Evolutionary conservation across 352 stramenopile genomes (phyloP).

Genomic region (Phytophthora fragariae): DNA sequence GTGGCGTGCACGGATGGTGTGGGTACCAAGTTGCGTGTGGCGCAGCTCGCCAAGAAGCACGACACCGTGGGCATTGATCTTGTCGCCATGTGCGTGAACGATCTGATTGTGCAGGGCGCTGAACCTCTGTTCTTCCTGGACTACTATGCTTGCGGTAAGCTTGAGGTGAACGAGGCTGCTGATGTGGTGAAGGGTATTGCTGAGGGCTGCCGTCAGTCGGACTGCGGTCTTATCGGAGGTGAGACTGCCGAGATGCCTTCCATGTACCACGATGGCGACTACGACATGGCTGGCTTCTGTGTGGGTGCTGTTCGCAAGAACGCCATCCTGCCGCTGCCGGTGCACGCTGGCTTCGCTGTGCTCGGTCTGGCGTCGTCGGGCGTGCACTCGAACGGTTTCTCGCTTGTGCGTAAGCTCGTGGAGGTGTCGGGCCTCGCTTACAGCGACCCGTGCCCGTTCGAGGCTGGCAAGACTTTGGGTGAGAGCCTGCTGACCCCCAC

Average conservation of each 20-base stretch:
- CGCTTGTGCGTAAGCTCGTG: slow-evolving; percentile 97
- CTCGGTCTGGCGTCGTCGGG: slow-evolving; percentile 96
- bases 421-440: slow-evolving; percentile 90
- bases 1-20: slow-evolving; percentile 98
- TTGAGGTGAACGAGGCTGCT: slow-evolving; percentile 95
- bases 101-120: slow-evolving; percentile 98
- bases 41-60: slow-evolving; percentile 92
- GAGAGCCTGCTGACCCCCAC: slow-evolving; percentile 97
- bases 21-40: slow-evolving; percentile 97
- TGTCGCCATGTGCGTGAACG: slow-evolving; percentile 99
- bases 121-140: slow-evolving; percentile 99
- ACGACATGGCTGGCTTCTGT: slow-evolving; percentile 99
- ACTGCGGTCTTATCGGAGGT: slow-evolving; percentile 96
- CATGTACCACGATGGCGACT: slow-evolving; percentile 98
- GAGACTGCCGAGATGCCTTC: slow-evolving; percentile 99
- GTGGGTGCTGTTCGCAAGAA: slow-evolving; percentile 95
- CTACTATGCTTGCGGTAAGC: slow-evolving; percentile 98
- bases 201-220: slow-evolving; percentile 96
- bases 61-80: slow-evolving; percentile 98
- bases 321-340: slow-evolving; percentile 86
- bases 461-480: slow-evolving; percentile 88
- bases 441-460: slow-evolving; percentile 82
- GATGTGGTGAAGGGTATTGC: slow-evolving; percentile 98
- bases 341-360: slow-evolving; percentile 92
- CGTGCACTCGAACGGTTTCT: slow-evolving; percentile 99